Conservation (phyloP, 345 rosid genomes). For the Clarkia xantiana region DNA sequence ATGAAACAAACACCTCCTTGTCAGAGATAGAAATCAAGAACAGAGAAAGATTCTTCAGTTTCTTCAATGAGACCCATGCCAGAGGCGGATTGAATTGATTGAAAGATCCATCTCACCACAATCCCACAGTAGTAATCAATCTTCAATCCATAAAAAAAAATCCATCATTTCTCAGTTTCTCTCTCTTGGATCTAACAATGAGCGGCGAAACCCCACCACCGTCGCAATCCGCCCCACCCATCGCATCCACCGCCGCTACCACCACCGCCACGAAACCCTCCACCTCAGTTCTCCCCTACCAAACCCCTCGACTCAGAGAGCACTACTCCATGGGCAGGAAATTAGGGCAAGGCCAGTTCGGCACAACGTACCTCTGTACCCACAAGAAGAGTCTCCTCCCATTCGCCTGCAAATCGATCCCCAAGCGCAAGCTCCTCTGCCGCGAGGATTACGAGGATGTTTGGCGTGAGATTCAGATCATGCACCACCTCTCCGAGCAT, state of each 20-base stretch:
- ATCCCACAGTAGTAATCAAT: too few species aligned
- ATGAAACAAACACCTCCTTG: too few species aligned
- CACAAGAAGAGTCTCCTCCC: slow-evolving; percentile 33
- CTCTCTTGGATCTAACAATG: not conserved
- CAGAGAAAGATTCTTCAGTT: too few species aligned
- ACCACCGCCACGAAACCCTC: slow-evolving; percentile 21
- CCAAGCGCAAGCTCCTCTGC: slow-evolving; percentile 81
- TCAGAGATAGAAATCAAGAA: too few species aligned
- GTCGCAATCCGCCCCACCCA: slow-evolving; percentile 9
- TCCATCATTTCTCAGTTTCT: not conserved
- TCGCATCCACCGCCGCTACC: too few species aligned
- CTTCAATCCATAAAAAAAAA: too few species aligned
- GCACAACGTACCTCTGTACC: slow-evolving; percentile 78
- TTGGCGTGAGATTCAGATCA: slow-evolving; percentile 97
- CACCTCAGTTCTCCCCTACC: slow-evolving; percentile 56
- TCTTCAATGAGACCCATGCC: too few species aligned
- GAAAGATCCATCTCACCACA: too few species aligned
- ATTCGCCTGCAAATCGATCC: slow-evolving; percentile 88
- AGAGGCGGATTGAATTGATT: too few species aligned
- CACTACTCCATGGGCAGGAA: slow-evolving; percentile 70
- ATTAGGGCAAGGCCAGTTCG: slow-evolving; percentile 93
- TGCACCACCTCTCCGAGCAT: slow-evolving; percentile 91
- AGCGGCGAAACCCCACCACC: slow-evolving; percentile 7
- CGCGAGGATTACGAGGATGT: slow-evolving; percentile 92
- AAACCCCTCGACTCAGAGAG: slow-evolving; percentile 70